Conservation (phyloP, 352 stramenopile genomes). For the Phytophthora agathidicida region DNA sequence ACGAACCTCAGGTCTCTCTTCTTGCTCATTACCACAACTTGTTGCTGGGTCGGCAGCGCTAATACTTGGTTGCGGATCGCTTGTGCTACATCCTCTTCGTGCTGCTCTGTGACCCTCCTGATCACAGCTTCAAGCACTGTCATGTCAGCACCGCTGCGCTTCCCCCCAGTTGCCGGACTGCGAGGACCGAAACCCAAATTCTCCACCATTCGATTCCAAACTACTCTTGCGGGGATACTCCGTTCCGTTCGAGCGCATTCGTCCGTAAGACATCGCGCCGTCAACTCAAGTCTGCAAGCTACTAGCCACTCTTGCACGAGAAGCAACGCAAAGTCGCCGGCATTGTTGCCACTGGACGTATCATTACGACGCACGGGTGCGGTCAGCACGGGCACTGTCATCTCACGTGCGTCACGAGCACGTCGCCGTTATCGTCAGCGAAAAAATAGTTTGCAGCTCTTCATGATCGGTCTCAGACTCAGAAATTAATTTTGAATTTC, state of each 20-base stretch:
- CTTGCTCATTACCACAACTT: constrained; percentile 47
- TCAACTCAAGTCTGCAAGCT: constrained; percentile 33
- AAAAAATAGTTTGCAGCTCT: constrained; percentile 13
- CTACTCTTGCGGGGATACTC: constrained; percentile 13
- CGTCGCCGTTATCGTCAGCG: not conserved
- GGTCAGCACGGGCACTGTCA: constrained; percentile 9
- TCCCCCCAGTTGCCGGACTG: constrained; percentile 17
- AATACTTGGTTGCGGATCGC: constrained; percentile 24
- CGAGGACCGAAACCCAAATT: constrained; percentile 20
- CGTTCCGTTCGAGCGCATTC: constrained; percentile 35
- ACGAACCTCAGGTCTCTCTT: constrained; percentile 39
- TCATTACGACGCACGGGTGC: constrained; percentile 8
- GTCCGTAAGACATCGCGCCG: constrained; percentile 44
- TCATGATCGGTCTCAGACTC: not conserved
- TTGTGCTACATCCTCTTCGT: constrained; percentile 27
- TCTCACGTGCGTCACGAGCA: constrained; percentile 11
- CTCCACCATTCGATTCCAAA: constrained; percentile 30
- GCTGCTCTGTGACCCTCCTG: constrained; percentile 17
- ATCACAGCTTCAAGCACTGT: constrained; percentile 26
- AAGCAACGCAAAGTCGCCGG: constrained; percentile 26
- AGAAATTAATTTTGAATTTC: constrained; percentile 3
- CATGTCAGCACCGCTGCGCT: constrained; percentile 4
- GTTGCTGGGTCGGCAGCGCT: constrained; percentile 32
- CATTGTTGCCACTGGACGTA: not conserved
- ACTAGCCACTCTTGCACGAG: constrained; percentile 62